These are phyloP conservation scores for Mortierella claussenii DNA, from an alignment of 192 early-diverging fungal genomes.

Conservation along the genomic window DNA sequence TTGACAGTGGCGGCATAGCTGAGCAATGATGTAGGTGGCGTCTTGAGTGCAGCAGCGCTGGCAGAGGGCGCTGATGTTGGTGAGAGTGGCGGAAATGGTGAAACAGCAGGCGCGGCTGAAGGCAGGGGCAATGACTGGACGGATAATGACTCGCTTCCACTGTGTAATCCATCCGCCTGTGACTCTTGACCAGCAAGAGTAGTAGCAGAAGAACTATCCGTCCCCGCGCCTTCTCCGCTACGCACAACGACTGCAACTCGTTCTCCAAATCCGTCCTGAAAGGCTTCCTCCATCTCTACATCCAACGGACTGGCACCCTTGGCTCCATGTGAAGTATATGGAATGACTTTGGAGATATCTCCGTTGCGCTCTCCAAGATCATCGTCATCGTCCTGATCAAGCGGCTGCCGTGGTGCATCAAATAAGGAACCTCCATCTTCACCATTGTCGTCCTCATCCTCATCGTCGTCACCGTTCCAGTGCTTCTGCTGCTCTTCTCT, in stretches of 20 bases:
- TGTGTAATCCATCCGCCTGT: background rate
- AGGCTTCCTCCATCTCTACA: conserved; percentile 27
- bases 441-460: conserved; percentile 14
- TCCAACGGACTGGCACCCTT: conserved; percentile 28
- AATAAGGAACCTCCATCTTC: conserved; percentile 25
- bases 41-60: background rate
- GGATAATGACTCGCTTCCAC: background rate
- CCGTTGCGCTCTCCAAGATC: background rate
- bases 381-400: conserved; percentile 11
- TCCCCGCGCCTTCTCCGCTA: conserved; percentile 2
- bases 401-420: conserved; percentile 23
- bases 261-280: conserved; percentile 27
- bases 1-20: conserved; percentile 16
- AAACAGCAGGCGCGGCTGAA: conserved; percentile 1
- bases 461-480: conserved; percentile 8
- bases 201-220: no score
- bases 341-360: conserved; percentile 20
- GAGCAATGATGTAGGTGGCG: background rate
- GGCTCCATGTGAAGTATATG: conserved; percentile 3
- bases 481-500: conserved; percentile 8
- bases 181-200: conserved; percentile 40
- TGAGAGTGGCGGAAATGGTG: conserved; percentile 11
- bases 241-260: conserved; percentile 28
- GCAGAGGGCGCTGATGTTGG: background rate
- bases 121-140: background rate